Percentiles rank a stretch among this genome's conserved stretches.
These are phyloP conservation scores for Skeletonema menzelii DNA, from an alignment of 108 stramenopile genomes.

Conservation along the genomic window DNA sequence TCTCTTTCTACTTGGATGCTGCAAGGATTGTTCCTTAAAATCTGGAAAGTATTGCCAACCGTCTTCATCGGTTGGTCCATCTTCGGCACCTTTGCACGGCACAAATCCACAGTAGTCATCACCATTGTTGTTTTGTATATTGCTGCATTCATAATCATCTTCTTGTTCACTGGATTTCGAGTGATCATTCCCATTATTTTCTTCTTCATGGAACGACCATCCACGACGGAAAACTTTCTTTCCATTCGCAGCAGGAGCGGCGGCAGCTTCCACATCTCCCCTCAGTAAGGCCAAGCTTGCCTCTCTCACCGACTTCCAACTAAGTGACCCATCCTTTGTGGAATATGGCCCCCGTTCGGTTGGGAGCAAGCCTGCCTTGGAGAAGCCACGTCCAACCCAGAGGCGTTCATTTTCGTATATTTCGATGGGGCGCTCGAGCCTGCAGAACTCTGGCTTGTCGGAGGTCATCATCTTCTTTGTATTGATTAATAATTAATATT, in stretches of 20 bases:
- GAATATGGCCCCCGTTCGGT: constrained; percentile 60
- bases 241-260: neutral
- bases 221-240: neutral
- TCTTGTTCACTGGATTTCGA: neutral
- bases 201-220: neutral
- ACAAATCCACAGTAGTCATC: constrained; percentile 27
- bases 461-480: constrained; percentile 23
- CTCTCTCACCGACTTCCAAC: constrained; percentile 56
- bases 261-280: neutral
- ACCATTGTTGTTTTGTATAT: neutral
- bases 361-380: constrained; percentile 54
- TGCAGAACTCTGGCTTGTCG: neutral
- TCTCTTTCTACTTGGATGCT: constrained; percentile 43
- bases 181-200: neutral
- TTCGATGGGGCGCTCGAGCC: constrained; percentile 27
- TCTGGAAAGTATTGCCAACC: constrained; percentile 63
- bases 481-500: neutral
- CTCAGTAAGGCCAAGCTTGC: constrained; percentile 47
- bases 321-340: constrained; percentile 52
- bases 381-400: constrained; percentile 68
- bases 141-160: constrained; percentile 25
- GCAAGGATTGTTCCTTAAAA: constrained; percentile 42
- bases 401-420: constrained; percentile 68
- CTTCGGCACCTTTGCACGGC: constrained; percentile 15
- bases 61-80: constrained; percentile 36